Evolutionary conservation across 805 yeast genomes (phyloP), one percentile per base, ranked within the genome.

Genomic region (Metschnikowia baotianmanensis): DNA sequence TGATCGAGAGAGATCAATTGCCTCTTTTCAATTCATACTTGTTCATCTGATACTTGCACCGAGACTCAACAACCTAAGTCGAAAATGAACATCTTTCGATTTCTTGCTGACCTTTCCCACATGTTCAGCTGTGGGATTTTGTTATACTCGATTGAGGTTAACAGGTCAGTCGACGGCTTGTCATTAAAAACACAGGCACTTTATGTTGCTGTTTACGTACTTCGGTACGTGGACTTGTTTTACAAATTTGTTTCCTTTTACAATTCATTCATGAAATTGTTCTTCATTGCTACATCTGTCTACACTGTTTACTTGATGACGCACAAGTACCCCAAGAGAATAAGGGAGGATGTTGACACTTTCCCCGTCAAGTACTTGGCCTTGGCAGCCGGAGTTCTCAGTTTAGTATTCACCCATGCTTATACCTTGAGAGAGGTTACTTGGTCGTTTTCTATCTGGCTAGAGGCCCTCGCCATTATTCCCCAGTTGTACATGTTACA

Each of bases 401-500:
- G 79, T 44, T 63, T 88, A 31, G 54, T 88, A 5, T 82, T 87
- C 67, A 81, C 86, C 38, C 74, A 78, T 59, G 74, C 77, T 38
- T 89, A 80, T 63, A 65, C 82, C 0, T 29, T 79, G 10, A 46
- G 73, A 10, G 96, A 86, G 55, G 56, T 86, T 8, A 48, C 81
- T 24, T 93, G 99, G 99, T 74, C 93, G 17, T 93, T 89, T 56
- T 81, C 91, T 12, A 66, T 89, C 37, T 93, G 98, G 97, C 74
- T 93, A 38, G 99, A 93, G 63, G 75, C 91, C 31, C 85, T 86
- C 24, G 95, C 96, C 9, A 89, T 93, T 41, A 65, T 93, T 45
- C 99, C 99, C 5, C 99, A 93, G 65, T 70, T 93, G 59, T 89
- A 83, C 62, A 78, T 93, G 78, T 71, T 93, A 44, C 96, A 90